Conservation (phyloP, 768 basidiomycete species). For the Mycena rebaudengoi region DNA sequence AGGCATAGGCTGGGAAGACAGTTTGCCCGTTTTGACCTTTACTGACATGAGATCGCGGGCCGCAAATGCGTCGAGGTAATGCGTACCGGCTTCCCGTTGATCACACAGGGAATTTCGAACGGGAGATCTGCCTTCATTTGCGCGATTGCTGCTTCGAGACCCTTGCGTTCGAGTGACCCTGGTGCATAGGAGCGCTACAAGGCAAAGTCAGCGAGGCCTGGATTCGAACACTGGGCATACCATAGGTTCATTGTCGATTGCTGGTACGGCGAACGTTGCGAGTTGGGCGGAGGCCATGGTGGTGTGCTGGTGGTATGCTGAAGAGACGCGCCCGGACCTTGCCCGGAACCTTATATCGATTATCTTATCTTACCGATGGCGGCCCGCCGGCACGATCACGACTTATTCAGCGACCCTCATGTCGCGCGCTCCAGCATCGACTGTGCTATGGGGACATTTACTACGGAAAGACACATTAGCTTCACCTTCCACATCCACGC, state of each 20-base stretch:
- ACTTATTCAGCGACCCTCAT: too few species aligned
- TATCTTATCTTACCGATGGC: slow-evolving; percentile 6
- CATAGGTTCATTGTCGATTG: slow-evolving; percentile 93
- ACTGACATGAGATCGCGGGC: slow-evolving; percentile 1
- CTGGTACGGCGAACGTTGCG: slow-evolving; percentile 86
- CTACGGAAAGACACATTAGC: slow-evolving; percentile 52
- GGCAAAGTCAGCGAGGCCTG: background rate
- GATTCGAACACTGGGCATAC: slow-evolving; percentile 33
- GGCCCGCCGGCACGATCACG: background rate
- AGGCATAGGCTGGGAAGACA: slow-evolving; percentile 84
- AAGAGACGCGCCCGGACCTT: background rate
- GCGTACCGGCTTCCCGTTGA: slow-evolving; percentile 87
- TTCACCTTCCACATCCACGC: slow-evolving; percentile 30
- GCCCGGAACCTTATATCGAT: background rate
- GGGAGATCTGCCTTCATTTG: slow-evolving; percentile 87
- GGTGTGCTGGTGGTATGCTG: slow-evolving; percentile 22
- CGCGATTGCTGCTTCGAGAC: slow-evolving; percentile 72
- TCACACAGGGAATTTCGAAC: slow-evolving; percentile 92
- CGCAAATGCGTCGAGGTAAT: background rate
- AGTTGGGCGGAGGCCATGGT: slow-evolving; percentile 79
- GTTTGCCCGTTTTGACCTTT: slow-evolving; percentile 82
- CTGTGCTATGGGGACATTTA: slow-evolving; percentile 66
- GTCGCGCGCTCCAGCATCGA: slow-evolving; percentile 40
- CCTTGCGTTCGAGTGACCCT: slow-evolving; percentile 80
- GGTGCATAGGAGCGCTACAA: slow-evolving; percentile 77